Percentiles rank a stretch among this genome's conserved stretches.
Conservation (phyloP, 2,329 filamentous ascomycete species). For the Mollisiaceae sp. region DNA sequence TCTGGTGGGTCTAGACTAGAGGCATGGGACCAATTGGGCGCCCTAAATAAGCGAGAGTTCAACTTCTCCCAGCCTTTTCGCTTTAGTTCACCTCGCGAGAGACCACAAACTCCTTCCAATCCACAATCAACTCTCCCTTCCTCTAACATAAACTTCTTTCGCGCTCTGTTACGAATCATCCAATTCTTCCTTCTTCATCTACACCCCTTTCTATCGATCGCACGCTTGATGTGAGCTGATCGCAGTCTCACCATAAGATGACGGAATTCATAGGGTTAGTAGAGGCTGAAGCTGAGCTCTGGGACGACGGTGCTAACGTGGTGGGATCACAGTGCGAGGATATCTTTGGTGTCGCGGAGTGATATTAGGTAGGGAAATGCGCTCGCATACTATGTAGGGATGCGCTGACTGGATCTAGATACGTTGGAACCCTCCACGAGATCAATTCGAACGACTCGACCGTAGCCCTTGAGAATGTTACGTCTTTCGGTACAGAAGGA, state of each 20-base stretch:
- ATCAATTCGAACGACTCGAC: conserved; percentile 98
- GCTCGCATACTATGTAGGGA: conserved; percentile 7
- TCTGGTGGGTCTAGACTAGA: conserved; percentile 5
- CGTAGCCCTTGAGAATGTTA: conserved; percentile 95
- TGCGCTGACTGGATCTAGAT: conserved; percentile 59
- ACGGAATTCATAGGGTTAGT: conserved; percentile 66
- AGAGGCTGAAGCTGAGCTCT: conserved; percentile 28
- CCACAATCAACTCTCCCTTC: conserved; percentile 24
- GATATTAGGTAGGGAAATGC: conserved; percentile 80
- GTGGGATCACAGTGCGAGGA: conserved; percentile 70
- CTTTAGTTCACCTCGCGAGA: conserved; percentile 21
- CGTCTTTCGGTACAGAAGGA: conserved; percentile 92
- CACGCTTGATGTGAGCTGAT: conserved; percentile 41
- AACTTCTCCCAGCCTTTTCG: conserved; percentile 34
- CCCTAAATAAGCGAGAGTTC: conserved; percentile 11
- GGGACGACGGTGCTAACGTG: conserved; percentile 31
- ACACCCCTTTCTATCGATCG: conserved; percentile 17
- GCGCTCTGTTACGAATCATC: conserved; percentile 10
- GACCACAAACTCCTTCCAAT: conserved; percentile 27
- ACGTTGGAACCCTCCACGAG: conserved; percentile 93
- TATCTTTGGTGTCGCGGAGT: conserved; percentile 96
- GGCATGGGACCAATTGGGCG: conserved; percentile 13
- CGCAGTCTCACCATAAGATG: conserved; percentile 48
- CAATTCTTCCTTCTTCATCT: conserved; percentile 3
- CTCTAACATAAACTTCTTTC: conserved; percentile 19